A percentile compares a stretch with the other conserved stretches of the same genome.
Evolutionary conservation across 2,329 filamentous ascomycete genomes (phyloP).

Genomic region (Furcasterigmium sp.): DNA sequence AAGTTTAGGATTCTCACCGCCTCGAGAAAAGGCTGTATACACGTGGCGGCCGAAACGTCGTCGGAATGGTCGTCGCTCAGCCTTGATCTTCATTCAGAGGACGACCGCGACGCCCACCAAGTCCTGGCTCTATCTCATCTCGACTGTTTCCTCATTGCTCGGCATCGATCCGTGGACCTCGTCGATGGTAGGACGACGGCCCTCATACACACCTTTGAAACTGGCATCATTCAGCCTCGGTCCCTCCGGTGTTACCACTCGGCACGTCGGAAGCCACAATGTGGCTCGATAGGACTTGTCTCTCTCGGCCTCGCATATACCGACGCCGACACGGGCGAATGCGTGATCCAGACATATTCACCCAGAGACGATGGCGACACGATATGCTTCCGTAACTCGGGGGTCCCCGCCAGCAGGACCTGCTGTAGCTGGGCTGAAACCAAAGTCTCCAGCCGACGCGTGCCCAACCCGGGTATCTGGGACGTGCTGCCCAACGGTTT

Average conservation of each 20-base stretch:
- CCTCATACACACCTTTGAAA: constrained; percentile 57
- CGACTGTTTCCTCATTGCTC: constrained; percentile 55
- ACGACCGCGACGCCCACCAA: constrained; percentile 43
- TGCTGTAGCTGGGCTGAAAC: constrained; percentile 48
- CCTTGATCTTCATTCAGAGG: constrained; percentile 31
- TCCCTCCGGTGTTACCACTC: constrained; percentile 58
- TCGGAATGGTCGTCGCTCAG: constrained; percentile 33
- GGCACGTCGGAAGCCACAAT: constrained; percentile 43
- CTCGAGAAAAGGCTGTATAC: constrained; percentile 44
- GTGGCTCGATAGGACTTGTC: constrained; percentile 50
- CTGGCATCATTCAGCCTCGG: constrained; percentile 51
- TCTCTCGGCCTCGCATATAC: constrained; percentile 63
- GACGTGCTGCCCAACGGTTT: constrained; percentile 54
- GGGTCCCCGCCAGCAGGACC: constrained; percentile 30
- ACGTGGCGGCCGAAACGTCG: constrained; percentile 33
- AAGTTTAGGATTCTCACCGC: constrained; percentile 35
- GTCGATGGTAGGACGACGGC: constrained; percentile 34
- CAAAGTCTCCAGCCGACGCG: constrained; percentile 42
- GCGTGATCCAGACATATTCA: constrained; percentile 60
- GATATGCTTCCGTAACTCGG: constrained; percentile 51
- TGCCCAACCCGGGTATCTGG: constrained; percentile 63
- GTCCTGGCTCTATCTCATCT: constrained; percentile 55
- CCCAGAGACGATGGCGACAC: constrained; percentile 46
- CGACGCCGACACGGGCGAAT: constrained; percentile 52
- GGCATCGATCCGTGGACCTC: constrained; percentile 54